Percentiles rank a stretch among this genome's conserved stretches.
phyloP scores from a whole-genome alignment of 2,329 filamentous ascomycete genomes.

The Aureobasidium sp. region DNA sequence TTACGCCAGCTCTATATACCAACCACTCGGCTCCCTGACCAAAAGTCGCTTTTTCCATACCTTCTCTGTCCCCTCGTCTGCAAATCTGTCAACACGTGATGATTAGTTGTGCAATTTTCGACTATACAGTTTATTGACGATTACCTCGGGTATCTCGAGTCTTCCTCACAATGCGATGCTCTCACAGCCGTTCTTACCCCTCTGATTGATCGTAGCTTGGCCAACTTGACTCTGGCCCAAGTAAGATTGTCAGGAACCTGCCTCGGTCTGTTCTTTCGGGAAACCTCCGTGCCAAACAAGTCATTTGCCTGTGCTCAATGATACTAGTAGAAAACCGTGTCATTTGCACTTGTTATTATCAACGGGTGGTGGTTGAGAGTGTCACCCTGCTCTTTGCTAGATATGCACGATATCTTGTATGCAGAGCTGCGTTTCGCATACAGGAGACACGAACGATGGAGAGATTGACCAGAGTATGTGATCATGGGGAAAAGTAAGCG shows the following conservation, averaged over 20 bases:
- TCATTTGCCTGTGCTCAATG: background rate
- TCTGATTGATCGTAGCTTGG: too few species aligned
- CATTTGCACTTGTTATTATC: background rate
- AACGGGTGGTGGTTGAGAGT: background rate
- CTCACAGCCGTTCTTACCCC: background rate
- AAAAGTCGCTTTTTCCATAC: constrained; percentile 3
- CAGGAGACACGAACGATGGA: background rate
- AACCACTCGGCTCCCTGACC: constrained; percentile 4
- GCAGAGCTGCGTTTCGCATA: background rate
- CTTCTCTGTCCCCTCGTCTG: background rate
- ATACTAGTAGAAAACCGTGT: background rate
- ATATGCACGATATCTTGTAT: background rate
- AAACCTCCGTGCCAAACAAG: too few species aligned
- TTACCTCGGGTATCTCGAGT: background rate
- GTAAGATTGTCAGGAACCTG: too few species aligned
- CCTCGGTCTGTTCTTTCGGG: background rate
- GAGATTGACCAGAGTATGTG: too few species aligned
- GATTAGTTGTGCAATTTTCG: background rate
- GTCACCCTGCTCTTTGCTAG: background rate
- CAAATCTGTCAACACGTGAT: background rate
- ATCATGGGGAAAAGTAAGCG: too few species aligned
- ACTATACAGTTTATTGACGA: background rate
- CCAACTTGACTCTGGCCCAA: background rate
- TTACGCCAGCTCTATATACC: constrained; percentile 12
- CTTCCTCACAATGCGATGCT: background rate